Evolutionary conservation across 2,329 filamentous ascomycete species (phyloP).

Genomic region (Phialophora tarda): DNA sequence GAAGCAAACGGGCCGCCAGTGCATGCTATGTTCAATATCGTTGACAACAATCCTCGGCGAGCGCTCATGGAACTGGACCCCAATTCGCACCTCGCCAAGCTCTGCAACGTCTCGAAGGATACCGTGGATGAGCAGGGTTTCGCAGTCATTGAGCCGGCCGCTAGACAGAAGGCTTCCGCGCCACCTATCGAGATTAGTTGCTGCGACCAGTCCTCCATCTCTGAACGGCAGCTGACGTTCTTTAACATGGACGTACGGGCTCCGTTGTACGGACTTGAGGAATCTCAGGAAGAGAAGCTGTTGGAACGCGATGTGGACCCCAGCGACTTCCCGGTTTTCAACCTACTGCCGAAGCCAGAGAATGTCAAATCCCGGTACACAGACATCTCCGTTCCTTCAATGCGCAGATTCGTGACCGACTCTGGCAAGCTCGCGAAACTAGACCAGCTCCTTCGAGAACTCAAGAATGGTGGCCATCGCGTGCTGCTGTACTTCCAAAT

Average conservation of each 20-base stretch:
- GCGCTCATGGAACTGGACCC: conserved; percentile 71
- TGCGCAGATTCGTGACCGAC: conserved; percentile 97
- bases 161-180: conserved; percentile 76
- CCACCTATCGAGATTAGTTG: conserved; percentile 84
- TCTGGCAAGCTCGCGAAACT: conserved; percentile 94
- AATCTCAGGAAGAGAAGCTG: conserved; percentile 72
- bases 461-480: conserved; percentile 91
- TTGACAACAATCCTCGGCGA: conserved; percentile 68
- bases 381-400: conserved; percentile 90
- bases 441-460: conserved; percentile 81
- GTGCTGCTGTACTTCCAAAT: conserved; percentile 99
- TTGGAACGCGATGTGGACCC: conserved; percentile 74
- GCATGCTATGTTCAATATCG: conserved; percentile 82
- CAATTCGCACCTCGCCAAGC: conserved; percentile 72
- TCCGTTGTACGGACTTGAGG: conserved; percentile 67
- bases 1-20: conserved; percentile 66
- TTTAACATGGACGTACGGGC: conserved; percentile 81
- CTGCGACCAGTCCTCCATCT: conserved; percentile 66
- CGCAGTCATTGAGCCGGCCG: conserved; percentile 78
- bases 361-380: conserved; percentile 85
- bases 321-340: conserved; percentile 65
- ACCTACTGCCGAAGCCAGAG: conserved; percentile 76
- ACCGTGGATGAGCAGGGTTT: conserved; percentile 74
- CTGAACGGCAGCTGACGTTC: conserved; percentile 73
- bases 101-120: conserved; percentile 77